phyloP scores from a whole-genome alignment of 805 yeast species.

The Starmerella sirachaensis region DNA sequence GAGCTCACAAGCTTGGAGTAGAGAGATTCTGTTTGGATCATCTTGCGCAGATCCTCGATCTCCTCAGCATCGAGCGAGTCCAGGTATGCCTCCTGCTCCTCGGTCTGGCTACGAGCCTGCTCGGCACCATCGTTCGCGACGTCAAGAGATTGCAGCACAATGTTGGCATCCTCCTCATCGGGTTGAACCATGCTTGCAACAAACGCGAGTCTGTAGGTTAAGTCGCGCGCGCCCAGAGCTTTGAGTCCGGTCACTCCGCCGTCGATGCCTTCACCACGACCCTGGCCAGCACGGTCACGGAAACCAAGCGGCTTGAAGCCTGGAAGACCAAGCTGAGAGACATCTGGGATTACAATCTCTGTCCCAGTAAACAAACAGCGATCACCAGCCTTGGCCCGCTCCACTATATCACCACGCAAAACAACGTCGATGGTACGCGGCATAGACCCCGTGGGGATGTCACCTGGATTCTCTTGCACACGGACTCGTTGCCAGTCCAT shows the following conservation, averaged over 20 bases:
- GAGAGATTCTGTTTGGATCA: conserved; percentile 81
- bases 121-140: conserved; percentile 30
- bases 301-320: conserved; percentile 82
- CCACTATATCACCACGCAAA: conserved; percentile 86
- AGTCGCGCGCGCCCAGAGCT: conserved; percentile 85
- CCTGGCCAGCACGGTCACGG: conserved; percentile 49
- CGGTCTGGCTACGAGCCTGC: conserved; percentile 37
- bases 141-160: conserved; percentile 11
- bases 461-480: conserved; percentile 90
- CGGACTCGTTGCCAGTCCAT: conserved; percentile 95
- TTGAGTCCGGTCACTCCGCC: conserved; percentile 84
- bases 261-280: conserved; percentile 55
- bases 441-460: conserved; percentile 97
- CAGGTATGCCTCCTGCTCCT: conserved; percentile 71
- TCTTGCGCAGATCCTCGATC: conserved; percentile 68
- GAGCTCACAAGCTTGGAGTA: conserved; percentile 77
- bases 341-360: conserved; percentile 89
- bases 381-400: conserved; percentile 95
- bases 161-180: conserved; percentile 23
- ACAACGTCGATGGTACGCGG: conserved; percentile 92
- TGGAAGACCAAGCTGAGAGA: conserved; percentile 85
- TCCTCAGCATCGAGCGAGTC: conserved; percentile 71
- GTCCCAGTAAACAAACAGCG: conserved; percentile 89
- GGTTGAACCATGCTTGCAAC: conserved; percentile 84
- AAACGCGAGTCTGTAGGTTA: conserved; percentile 84